Evolutionary conservation across 2,329 filamentous ascomycete genomes (phyloP).

Genomic region (Alternaria triticimaculans): DNA sequence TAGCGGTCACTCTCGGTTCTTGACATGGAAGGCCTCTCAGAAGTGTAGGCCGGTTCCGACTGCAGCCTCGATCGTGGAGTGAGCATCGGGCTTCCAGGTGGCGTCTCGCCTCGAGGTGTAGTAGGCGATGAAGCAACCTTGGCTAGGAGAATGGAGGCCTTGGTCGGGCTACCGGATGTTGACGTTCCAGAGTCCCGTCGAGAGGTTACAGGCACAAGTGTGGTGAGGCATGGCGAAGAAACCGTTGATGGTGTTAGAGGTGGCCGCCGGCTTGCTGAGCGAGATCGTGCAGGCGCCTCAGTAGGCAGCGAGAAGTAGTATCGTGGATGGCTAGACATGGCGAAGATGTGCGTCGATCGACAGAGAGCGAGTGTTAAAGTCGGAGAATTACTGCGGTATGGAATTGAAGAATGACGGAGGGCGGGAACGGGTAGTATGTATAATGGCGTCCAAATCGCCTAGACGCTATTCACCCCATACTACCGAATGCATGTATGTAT

Average conservation of each 20-base stretch:
- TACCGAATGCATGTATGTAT: constrained; percentile 35
- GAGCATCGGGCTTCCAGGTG: constrained; percentile 38
- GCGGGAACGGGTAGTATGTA: constrained; percentile 34
- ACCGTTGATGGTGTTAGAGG: constrained; percentile 55
- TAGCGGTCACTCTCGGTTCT: constrained; percentile 49
- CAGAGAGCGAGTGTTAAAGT: constrained; percentile 15
- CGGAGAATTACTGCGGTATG: constrained; percentile 21
- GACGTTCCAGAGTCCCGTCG: constrained; percentile 49
- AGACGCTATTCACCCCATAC: constrained; percentile 51
- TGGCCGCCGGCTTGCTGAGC: constrained; percentile 50
- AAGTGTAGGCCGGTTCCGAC: constrained; percentile 33
- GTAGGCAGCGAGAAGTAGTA: constrained; percentile 50
- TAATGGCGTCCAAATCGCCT: constrained; percentile 39
- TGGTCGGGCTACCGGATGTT: constrained; percentile 50
- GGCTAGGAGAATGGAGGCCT: constrained; percentile 52
- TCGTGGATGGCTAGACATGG: constrained; percentile 44
- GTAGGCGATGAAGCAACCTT: constrained; percentile 53
- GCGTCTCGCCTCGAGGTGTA: constrained; percentile 47
- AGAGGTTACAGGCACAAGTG: constrained; percentile 48
- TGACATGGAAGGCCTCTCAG: constrained; percentile 42
- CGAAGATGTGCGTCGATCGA: constrained; percentile 22
- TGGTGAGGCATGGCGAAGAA: constrained; percentile 54
- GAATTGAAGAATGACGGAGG: constrained; percentile 21
- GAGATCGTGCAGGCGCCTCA: constrained; percentile 42
- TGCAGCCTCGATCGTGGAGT: constrained; percentile 39